phyloP scores from a whole-genome alignment of 179 eudicot species.

The Actinidia polygama region DNA sequence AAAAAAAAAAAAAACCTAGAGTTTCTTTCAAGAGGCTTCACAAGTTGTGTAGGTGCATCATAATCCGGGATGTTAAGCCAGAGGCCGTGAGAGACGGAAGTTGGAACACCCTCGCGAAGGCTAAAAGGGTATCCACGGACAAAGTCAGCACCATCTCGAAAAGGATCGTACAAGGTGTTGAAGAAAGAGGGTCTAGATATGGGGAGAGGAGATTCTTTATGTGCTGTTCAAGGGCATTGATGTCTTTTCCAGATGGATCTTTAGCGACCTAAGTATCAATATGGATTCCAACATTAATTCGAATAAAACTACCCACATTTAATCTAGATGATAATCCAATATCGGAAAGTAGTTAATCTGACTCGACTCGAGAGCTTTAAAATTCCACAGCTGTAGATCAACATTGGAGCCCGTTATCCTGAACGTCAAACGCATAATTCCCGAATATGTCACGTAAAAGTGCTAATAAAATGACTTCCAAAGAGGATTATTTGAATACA shows the following conservation, averaged over 20 bases:
- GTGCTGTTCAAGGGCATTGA: constrained; percentile 86
- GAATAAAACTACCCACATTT: background rate
- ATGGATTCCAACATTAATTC: background rate
- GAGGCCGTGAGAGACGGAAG: constrained; percentile 93
- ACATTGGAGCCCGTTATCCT: no score
- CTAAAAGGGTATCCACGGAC: constrained; percentile 94
- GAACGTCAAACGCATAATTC: no score
- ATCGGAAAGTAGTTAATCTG: no score
- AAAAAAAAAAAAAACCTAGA: constrained; percentile 43
- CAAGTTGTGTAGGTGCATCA: constrained; percentile 96
- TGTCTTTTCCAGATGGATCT: constrained; percentile 81
- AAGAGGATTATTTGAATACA: no score
- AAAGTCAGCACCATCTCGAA: constrained; percentile 77
- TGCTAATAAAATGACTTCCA: no score
- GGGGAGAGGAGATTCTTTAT: constrained; percentile 82
- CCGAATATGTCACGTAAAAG: no score
- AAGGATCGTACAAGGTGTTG: constrained; percentile 94
- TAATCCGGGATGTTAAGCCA: constrained; percentile 99
- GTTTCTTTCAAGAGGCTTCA: constrained; percentile 93
- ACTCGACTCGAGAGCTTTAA: no score
- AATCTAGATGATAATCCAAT: background rate
- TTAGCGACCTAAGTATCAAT: constrained; percentile 71
- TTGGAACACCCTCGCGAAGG: constrained; percentile 83
- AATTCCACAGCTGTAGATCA: no score
- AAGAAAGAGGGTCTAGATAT: constrained; percentile 82